Evolutionary conservation across 2,329 filamentous ascomycete genomes (phyloP).

Genomic region (Tolypocladium nubicola): DNA sequence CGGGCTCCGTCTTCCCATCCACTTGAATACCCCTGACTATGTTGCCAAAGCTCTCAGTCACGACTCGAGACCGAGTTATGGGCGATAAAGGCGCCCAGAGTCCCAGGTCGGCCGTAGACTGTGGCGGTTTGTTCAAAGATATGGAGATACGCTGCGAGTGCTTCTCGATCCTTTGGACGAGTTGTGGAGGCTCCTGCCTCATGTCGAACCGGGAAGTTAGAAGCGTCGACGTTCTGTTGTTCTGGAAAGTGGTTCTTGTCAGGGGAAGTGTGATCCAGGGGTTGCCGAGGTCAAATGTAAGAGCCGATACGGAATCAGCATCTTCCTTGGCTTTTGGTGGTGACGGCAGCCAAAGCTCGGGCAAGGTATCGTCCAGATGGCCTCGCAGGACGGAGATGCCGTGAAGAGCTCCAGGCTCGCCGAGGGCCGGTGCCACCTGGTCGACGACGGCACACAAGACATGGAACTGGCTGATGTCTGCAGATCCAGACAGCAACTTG

Average conservation of each 20-base stretch:
- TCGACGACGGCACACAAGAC: conserved; percentile 47
- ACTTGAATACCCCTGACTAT: conserved; percentile 57
- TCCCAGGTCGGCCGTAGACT: conserved; percentile 12
- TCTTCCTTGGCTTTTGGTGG: conserved; percentile 16
- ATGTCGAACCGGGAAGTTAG: conserved; percentile 24
- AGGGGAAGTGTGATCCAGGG: conserved; percentile 48
- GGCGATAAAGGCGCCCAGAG: conserved; percentile 44
- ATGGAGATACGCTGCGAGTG: conserved; percentile 26
- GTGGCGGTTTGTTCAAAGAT: conserved; percentile 9
- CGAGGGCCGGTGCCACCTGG: conserved; percentile 30
- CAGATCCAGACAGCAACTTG: conserved; percentile 32
- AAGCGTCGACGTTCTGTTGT: conserved; percentile 51
- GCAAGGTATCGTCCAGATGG: conserved; percentile 27
- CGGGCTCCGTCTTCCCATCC: conserved; percentile 38
- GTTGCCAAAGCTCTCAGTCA: conserved; percentile 63
- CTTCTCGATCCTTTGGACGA: conserved; percentile 22
- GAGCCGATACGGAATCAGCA: conserved; percentile 24
- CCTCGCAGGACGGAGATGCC: conserved; percentile 45
- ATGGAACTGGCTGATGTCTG: conserved; percentile 27
- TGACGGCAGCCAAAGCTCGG: conserved; percentile 30
- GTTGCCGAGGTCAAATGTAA: conserved; percentile 29
- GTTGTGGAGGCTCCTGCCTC: conserved; percentile 6
- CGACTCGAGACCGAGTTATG: conserved; percentile 50
- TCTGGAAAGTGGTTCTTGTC: conserved; percentile 70
- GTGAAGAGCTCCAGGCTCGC: conserved; percentile 18